Conservation (phyloP, 1,139 yeast species). For the Yamadazyma sp. region DNA sequence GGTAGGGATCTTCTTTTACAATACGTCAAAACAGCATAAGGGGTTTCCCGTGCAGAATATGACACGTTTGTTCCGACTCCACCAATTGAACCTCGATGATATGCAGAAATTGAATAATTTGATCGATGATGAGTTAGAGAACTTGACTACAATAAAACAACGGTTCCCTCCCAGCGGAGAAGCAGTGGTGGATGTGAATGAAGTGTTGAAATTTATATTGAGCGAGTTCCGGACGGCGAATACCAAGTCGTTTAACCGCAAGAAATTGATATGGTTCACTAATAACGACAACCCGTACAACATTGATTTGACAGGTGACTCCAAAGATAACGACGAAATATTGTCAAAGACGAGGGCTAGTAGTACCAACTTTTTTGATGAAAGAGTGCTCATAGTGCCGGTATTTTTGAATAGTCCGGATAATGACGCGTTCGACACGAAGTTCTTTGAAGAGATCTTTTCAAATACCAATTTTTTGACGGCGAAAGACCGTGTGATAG, state of each 20-base stretch:
- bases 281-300: slow-evolving; percentile 39
- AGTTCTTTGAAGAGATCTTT: slow-evolving; percentile 58
- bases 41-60: slow-evolving; percentile 33
- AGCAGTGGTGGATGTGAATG: slow-evolving; percentile 35
- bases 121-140: slow-evolving; percentile 28
- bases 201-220: slow-evolving; percentile 31
- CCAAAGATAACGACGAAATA: slow-evolving; percentile 10
- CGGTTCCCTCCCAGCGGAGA: slow-evolving; percentile 20
- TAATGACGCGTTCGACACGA: slow-evolving; percentile 42
- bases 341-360: slow-evolving; percentile 49
- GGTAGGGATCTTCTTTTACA: slow-evolving; percentile 63
- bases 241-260: slow-evolving; percentile 23
- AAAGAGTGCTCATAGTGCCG: slow-evolving; percentile 58
- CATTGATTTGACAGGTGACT: slow-evolving; percentile 4
- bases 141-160: slow-evolving; percentile 12
- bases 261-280: slow-evolving; percentile 45
- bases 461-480: slow-evolving; percentile 40
- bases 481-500: slow-evolving; percentile 16
- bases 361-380: slow-evolving; percentile 58
- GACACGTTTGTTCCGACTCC: slow-evolving; percentile 32
- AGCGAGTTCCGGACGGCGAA: slow-evolving; percentile 29
- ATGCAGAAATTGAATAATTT: slow-evolving; percentile 40
- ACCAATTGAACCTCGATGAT: slow-evolving; percentile 37
- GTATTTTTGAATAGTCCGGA: slow-evolving; percentile 49
- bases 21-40: slow-evolving; percentile 33